These are phyloP conservation scores for Danielia reshetovae DNA, from an alignment of 805 yeast species.

Conservation along the genomic window DNA sequence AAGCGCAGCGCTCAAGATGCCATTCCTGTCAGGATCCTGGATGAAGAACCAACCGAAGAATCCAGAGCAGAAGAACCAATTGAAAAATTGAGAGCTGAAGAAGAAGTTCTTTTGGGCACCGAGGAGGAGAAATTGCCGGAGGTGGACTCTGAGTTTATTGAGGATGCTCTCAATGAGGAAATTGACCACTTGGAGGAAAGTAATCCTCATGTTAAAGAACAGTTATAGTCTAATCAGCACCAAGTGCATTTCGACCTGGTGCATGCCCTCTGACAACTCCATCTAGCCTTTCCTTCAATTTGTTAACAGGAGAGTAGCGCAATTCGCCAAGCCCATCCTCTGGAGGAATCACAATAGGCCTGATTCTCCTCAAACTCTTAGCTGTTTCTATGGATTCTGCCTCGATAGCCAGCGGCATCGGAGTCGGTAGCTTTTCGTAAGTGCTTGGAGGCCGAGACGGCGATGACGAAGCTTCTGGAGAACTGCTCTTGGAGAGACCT, in stretches of 20 bases:
- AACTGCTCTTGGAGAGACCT: background rate
- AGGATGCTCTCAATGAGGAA: constrained; percentile 20
- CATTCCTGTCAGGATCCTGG: background rate
- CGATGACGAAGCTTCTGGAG: constrained; percentile 2
- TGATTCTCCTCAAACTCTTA: constrained; percentile 28
- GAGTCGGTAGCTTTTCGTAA: background rate
- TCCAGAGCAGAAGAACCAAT: constrained; percentile 3
- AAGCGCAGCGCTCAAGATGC: constrained; percentile 15
- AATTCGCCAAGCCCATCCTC: constrained; percentile 25
- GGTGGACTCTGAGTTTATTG: constrained; percentile 15
- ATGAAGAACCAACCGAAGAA: background rate
- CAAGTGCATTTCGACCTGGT: too few species aligned
- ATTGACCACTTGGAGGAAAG: constrained; percentile 18
- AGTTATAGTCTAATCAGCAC: too few species aligned
- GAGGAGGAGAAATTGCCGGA: constrained; percentile 7
- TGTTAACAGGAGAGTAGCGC: constrained; percentile 27
- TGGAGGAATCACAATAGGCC: constrained; percentile 35
- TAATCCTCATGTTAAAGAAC: background rate
- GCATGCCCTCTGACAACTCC: too few species aligned
- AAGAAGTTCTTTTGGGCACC: constrained; percentile 7
- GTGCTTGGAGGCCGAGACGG: background rate
- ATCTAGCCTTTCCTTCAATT: constrained; percentile 22
- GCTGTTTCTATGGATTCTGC: constrained; percentile 20
- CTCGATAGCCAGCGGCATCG: background rate
- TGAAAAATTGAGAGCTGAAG: constrained; percentile 5